A percentile compares a stretch with the other conserved stretches of the same genome.
phyloP scores from a whole-genome alignment of 116 monocot species.

The Phalaenopsis hybrid region DNA sequence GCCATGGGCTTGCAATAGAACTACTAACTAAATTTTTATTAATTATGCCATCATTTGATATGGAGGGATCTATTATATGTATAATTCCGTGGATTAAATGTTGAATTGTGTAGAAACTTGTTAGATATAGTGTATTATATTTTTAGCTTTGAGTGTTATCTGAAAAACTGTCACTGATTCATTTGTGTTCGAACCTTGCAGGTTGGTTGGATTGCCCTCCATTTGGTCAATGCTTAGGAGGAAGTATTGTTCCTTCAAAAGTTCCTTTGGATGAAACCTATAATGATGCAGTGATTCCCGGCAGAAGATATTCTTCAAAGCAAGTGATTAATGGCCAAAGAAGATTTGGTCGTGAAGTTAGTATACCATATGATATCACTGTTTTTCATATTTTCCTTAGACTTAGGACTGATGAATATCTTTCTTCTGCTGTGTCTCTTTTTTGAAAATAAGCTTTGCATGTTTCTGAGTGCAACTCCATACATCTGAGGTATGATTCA shows the following conservation, averaged over 20 bases:
- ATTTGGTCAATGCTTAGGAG: constrained; percentile 56
- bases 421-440: constrained; percentile 5
- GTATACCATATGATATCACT: constrained; percentile 16
- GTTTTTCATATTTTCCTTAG: background rate
- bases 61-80: background rate
- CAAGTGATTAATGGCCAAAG: constrained; percentile 74
- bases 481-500: constrained; percentile 4
- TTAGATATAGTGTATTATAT: background rate
- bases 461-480: background rate
- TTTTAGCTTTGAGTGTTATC: background rate
- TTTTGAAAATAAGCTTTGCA: background rate
- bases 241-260: constrained; percentile 80
- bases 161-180: background rate
- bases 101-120: background rate
- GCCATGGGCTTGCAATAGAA: background rate
- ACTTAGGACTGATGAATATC: background rate
- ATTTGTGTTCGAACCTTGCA: constrained; percentile 21
- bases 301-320: constrained; percentile 88
- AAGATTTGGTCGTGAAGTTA: constrained; percentile 68
- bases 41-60: background rate
- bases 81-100: background rate
- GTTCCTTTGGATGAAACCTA: constrained; percentile 92
- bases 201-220: constrained; percentile 96
- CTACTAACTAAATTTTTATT: background rate
- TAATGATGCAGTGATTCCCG: constrained; percentile 67